Evolutionary conservation across 495 filamentous ascomycete genomes (phyloP).

Genomic region (Cercophora samala): DNA sequence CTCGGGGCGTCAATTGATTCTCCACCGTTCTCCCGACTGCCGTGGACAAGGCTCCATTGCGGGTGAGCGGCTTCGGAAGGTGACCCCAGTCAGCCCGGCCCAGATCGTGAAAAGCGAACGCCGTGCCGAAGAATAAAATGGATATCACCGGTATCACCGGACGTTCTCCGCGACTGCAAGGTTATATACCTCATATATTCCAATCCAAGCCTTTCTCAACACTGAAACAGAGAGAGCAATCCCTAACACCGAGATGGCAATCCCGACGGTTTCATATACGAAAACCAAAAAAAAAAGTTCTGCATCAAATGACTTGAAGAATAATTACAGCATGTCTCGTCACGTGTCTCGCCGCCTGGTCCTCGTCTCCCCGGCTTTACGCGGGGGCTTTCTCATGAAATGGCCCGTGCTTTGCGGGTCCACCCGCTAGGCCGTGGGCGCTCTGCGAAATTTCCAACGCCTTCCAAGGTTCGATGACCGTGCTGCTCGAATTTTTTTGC

Average conservation of each 20-base stretch:
- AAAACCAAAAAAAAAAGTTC: background rate
- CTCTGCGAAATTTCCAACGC: slow-evolving; percentile 32
- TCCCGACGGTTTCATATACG: background rate
- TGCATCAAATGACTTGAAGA: background rate
- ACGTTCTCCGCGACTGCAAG: background rate
- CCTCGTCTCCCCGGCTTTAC: background rate
- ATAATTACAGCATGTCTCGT: background rate
- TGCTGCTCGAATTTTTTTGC: slow-evolving; percentile 43
- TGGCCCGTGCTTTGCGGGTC: slow-evolving; percentile 24
- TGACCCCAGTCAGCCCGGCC: background rate
- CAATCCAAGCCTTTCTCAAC: background rate
- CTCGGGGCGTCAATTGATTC: background rate
- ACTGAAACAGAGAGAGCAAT: background rate
- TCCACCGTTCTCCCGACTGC: slow-evolving; percentile 5
- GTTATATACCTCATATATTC: too few species aligned
- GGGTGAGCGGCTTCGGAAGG: slow-evolving; percentile 2
- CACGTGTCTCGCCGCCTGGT: slow-evolving; percentile 4
- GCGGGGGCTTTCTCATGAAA: slow-evolving; percentile 2
- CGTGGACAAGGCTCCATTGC: slow-evolving; percentile 1
- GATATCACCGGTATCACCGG: background rate
- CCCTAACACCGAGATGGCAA: background rate
- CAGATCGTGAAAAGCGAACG: background rate
- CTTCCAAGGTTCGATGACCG: slow-evolving; percentile 29
- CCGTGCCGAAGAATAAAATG: background rate
- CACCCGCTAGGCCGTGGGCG: slow-evolving; percentile 22